Base-by-base conservation (phyloP, 2,329 filamentous ascomycete species). In the Trichoderma sp. region DNA sequence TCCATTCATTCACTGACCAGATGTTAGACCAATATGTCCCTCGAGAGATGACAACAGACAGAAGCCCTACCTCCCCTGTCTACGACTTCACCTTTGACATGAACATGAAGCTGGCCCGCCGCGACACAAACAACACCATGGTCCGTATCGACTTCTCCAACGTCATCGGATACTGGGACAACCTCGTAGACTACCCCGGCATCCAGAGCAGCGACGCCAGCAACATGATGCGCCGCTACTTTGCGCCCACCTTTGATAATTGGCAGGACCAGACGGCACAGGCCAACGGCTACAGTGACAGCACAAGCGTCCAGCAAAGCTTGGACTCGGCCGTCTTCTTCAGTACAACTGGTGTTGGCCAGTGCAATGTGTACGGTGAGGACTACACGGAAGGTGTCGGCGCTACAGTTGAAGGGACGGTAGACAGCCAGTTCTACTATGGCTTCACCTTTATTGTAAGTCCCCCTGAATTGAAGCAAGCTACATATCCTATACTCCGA, bases 11-110 rank as follows among this genome's bases (percentile, higher is more conserved):
- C 31, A 33, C 31, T 33, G 31, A 33, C 31, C 31, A 33, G 31
- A 33, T 33, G 31, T 33, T 33, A 33, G 31, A 33, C 37, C 60
- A 64, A n/a, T n/a, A 49, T 21, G 21, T 64, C 10, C 60, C 60
- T 27, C 14, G 49, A 21, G 43, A 64, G 8, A 24, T 64, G 31
- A 33, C 31, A 27, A 27, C 29, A 21, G 35, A 49, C 11, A 11
- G 29, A 29, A 29, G 47, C 5, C 29, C 62, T n/a, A n/a, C 24
- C 21, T 66, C 62, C n/a, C 19, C 29, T 55, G 62, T 66, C n/a
- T 66, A 66, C 49, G 62, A 66, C n/a, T 66, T 66, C 29, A n/a
- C 49, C 14, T 66, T 66, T 24, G 62, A 66, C 62, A 37, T 31
- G 11, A 57, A 66, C 49, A 55, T 66, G 21, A 40, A 14, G 8